Evolutionary conservation across 1,284 basidiomycete species (phyloP), one percentile per base, ranked within the genome.

Genomic region (Sparassis latifolia): DNA sequence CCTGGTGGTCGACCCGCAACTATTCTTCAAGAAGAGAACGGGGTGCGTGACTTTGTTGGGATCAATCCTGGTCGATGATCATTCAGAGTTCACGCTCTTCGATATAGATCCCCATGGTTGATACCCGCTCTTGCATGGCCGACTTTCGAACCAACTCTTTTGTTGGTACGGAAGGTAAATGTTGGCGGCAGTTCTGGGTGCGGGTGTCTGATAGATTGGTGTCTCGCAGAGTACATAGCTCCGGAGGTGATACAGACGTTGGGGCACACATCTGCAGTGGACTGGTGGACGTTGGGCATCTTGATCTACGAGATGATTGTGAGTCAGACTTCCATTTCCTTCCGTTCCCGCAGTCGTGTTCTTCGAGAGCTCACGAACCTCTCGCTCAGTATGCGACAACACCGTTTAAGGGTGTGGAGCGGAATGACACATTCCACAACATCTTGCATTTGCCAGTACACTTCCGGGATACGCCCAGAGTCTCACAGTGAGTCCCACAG

Each of bases 281-380:
- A 99, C 71, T 99, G 96, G 96, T 98, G 93, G 97, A 99, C 96
- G 33, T 76, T 97, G 47, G 97, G 97, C 39, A 99, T 99, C 62
- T 80, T 99, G 62, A 93, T 99, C 62, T 97, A 96, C 74, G 97
- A 99, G 75, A 99, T 99, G 97, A 97, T 99, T 71, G 92, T 95
- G 75, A 78, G 92, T 87, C 53, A 51, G 27, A 48, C 42, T 29
- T 59, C 56, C 49, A 54, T 52, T 42, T 46, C 45, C 37, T 42
- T 48, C 40, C 33, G n/a, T 28, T 44, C 37, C 32, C 33, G 40
- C 42, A 38, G 45, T 54, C 51, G 51, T 51, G 50, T 49, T 48
- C 38, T 47, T 39, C 3, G 28, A n/a, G 5, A 5, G 46, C 47
- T 27, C n/a, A 30, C 43, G 4, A 27, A 48, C 41, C 47, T n/a